A percentile compares a stretch with the other conserved stretches of the same genome.
These are phyloP conservation scores for Pythium angustatum DNA, from an alignment of 352 stramenopile genomes.

Conservation along the genomic window DNA sequence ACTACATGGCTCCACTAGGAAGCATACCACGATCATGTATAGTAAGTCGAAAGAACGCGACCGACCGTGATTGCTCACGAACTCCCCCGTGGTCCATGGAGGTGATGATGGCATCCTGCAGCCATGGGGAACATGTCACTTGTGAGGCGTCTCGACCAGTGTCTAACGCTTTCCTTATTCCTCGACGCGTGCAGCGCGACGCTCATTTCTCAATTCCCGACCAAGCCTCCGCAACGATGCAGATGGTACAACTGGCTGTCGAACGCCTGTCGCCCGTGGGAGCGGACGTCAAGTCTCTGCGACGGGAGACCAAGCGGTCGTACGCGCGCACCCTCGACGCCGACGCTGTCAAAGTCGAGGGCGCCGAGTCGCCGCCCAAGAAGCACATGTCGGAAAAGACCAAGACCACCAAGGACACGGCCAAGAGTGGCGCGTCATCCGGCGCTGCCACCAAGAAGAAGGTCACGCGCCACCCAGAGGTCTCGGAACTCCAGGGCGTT, in stretches of 20 bases:
- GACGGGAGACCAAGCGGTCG: conserved; percentile 22
- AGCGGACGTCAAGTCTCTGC: conserved; percentile 28
- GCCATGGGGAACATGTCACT: conserved; percentile 21
- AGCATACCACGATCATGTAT: conserved; percentile 3
- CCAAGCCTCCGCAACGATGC: too few species aligned
- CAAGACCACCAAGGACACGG: conserved; percentile 1
- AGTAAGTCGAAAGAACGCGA: background rate
- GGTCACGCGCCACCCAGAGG: conserved; percentile 18
- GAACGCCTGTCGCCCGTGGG: conserved; percentile 26
- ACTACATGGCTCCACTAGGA: conserved; percentile 15
- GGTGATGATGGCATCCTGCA: conserved; percentile 10
- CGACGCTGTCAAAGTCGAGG: conserved; percentile 11
- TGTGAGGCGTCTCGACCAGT: background rate
- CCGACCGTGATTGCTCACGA: conserved; percentile 11
- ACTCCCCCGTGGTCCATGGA: conserved; percentile 16
- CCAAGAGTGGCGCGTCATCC: background rate
- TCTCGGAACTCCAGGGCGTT: conserved; percentile 25
- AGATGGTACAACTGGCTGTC: too few species aligned
- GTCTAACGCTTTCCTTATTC: background rate
- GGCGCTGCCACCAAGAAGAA: conserved; percentile 18
- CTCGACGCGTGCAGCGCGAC: background rate
- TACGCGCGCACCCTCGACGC: background rate
- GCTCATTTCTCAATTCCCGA: too few species aligned
- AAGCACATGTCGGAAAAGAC: conserved; percentile 14
- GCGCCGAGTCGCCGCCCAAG: conserved; percentile 19